Evolutionary conservation across 73 alveolate genomes (phyloP), one percentile per base, ranked within the genome.

Genomic region (Symbiodinium natans): DNA sequence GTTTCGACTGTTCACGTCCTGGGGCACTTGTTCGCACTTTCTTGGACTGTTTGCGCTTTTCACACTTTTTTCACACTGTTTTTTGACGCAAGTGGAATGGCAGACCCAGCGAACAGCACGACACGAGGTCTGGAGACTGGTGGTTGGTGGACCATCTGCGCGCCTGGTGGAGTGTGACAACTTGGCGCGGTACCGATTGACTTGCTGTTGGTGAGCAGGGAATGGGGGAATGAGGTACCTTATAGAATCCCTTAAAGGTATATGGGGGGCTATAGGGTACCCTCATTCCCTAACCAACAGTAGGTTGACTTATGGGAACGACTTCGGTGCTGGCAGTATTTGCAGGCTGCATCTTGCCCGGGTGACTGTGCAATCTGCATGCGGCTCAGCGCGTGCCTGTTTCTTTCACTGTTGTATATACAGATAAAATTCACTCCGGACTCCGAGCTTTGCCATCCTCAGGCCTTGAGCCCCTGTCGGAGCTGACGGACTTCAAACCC

Each of bases 361-460:
- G 92, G 92, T 42, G 92, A 42, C 74, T 83, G 92, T 42, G 92
- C 92, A 39, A 83, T 83, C 41, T 83, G 92, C 46, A 21, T 21
- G 86, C 10, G 46, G 29, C 92, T 10, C 36, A 27, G 82, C 27
- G 9, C 27, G 15, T 34, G 31, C 36, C 38, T 4, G 82, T 29
- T 63, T 8, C 77, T 63, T 9, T 29, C 39, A 10, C 82, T 63
- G 29, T 27, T 17, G 0, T 48, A 27, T 34, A 27, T 25, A 75
- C 9, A 46, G 86, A 31, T 33, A 10, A 40, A 82, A 54, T 0
- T 15, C 40, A 23, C 11, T 8, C 59, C 25, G n/a, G 39, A 29
- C 34, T 40, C 11, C 80, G n/a, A 34, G 56, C 5, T 8, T 43
- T 43, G 19, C 4, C 63, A 48, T 21, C 68, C 29, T 21, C 68